Evolutionary conservation across 2,329 filamentous ascomycete species (phyloP).

Genomic region (Botrytis aclada): DNA sequence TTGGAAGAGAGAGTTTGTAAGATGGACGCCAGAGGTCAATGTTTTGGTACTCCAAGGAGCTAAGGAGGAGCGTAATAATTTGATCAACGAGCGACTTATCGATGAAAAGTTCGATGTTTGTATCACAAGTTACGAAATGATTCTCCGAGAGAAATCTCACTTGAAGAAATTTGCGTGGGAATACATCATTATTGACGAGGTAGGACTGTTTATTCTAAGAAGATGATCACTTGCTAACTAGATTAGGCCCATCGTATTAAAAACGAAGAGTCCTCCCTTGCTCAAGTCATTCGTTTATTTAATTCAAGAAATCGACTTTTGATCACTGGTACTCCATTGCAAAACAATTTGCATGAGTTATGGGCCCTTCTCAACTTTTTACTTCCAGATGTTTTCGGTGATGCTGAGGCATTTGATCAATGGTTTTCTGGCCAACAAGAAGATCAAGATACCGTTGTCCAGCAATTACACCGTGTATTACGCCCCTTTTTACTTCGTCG

Average conservation of each 20-base stretch:
- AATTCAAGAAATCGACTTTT: conserved; percentile 91
- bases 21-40: conserved; percentile 94
- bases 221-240: conserved; percentile 18
- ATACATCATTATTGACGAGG: conserved; percentile 98
- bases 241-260: conserved; percentile 84
- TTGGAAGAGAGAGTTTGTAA: conserved; percentile 92
- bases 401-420: conserved; percentile 93
- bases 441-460: conserved; percentile 92
- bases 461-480: conserved; percentile 90
- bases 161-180: conserved; percentile 99
- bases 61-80: conserved; percentile 83
- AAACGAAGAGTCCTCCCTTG: conserved; percentile 95
- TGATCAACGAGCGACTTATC: conserved; percentile 89
- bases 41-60: conserved; percentile 90
- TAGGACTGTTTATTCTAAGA: conserved; percentile 21
- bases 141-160: conserved; percentile 89
- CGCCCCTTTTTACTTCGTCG: conserved; percentile 91
- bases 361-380: conserved; percentile 98
- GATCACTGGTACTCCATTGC: conserved; percentile 93
- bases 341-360: conserved; percentile 96
- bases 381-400: conserved; percentile 96
- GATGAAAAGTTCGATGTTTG: conserved; percentile 97
- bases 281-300: conserved; percentile 94
- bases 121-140: conserved; percentile 99
- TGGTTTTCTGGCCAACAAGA: conserved; percentile 92